Conservation (phyloP, 371 early-diverging fungal genomes). For the Mucor sp. region DNA sequence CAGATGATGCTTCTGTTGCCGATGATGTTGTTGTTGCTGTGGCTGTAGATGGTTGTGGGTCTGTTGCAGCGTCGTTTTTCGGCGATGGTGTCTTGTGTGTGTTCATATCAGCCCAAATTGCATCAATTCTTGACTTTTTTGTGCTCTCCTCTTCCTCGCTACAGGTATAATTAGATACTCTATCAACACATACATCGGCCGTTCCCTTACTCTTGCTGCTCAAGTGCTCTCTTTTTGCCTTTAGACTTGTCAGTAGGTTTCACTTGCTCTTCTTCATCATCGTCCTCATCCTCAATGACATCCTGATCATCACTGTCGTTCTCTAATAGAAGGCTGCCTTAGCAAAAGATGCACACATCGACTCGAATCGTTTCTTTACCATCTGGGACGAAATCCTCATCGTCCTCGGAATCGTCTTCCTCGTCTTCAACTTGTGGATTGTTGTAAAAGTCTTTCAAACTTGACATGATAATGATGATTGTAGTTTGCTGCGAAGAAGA, state of each 20-base stretch:
- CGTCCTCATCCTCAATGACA: conserved; percentile 4
- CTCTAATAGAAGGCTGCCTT: neutral
- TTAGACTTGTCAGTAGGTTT: neutral
- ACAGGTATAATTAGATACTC: neutral
- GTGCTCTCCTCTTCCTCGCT: neutral
- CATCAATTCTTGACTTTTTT: conserved; percentile 42
- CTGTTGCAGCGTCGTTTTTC: neutral
- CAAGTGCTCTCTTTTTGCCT: neutral
- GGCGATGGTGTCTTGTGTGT: neutral
- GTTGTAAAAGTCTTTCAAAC: conserved; percentile 20
- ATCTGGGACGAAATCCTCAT: conserved; percentile 29
- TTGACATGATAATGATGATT: conserved; percentile 9
- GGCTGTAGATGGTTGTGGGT: neutral
- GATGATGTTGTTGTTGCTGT: neutral
- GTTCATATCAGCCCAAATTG: conserved; percentile 53
- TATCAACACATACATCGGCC: neutral
- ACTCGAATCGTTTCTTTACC: conserved; percentile 7
- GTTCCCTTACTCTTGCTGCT: neutral
- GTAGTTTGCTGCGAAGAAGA: neutral
- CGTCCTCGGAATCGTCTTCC: conserved; percentile 25
- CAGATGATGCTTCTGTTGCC: neutral
- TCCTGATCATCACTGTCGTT: conserved; percentile 17
- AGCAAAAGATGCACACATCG: neutral
- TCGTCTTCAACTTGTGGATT: conserved; percentile 11
- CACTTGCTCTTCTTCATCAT: conserved; percentile 2